A percentile compares a stretch with the other conserved stretches of the same genome.
phyloP scores from a whole-genome alignment of 495 filamentous ascomycete genomes.

The Penicillium manginii region DNA sequence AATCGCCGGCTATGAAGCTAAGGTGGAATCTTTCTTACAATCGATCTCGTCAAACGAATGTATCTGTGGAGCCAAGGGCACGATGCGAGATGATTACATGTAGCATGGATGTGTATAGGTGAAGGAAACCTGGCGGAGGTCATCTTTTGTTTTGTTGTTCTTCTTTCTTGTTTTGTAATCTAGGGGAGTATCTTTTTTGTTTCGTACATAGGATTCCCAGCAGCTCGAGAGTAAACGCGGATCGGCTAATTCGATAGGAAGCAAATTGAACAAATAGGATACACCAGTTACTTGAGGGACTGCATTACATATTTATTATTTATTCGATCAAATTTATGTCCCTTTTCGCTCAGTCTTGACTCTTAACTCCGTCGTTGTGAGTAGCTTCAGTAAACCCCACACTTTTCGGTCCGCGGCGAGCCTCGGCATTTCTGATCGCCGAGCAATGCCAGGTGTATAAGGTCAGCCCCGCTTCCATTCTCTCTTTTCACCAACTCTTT shows the following conservation, averaged over 20 bases:
- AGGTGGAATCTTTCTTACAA: constrained; percentile 38
- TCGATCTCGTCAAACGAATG: constrained; percentile 35
- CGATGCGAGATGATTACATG: constrained; percentile 9
- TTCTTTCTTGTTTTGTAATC: constrained; percentile 1
- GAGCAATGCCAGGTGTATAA: constrained; percentile 25
- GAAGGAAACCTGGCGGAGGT: not conserved
- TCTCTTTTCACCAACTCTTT: constrained; percentile 8
- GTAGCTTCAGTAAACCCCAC: constrained; percentile 17
- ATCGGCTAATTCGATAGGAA: constrained; percentile 15
- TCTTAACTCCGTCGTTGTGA: not conserved
- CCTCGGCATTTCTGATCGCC: constrained; percentile 32
- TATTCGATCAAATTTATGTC: not conserved
- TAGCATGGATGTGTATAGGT: constrained; percentile 8
- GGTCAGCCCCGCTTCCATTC: constrained; percentile 6
- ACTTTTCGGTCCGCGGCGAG: constrained; percentile 32
- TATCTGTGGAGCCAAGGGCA: constrained; percentile 31
- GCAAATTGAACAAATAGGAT: constrained; percentile 15
- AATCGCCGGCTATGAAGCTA: constrained; percentile 40
- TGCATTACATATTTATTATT: not conserved
- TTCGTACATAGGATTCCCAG: constrained; percentile 11
- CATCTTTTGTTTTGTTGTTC: not conserved
- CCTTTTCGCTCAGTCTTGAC: too few relatives aligned
- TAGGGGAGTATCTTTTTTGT: constrained; percentile 3
- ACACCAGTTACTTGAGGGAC: constrained; percentile 6
- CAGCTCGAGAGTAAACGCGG: constrained; percentile 25